Evolutionary conservation across 768 basidiomycete species (phyloP), one percentile per base, ranked within the genome.

Genomic region (Galerina marginata): DNA sequence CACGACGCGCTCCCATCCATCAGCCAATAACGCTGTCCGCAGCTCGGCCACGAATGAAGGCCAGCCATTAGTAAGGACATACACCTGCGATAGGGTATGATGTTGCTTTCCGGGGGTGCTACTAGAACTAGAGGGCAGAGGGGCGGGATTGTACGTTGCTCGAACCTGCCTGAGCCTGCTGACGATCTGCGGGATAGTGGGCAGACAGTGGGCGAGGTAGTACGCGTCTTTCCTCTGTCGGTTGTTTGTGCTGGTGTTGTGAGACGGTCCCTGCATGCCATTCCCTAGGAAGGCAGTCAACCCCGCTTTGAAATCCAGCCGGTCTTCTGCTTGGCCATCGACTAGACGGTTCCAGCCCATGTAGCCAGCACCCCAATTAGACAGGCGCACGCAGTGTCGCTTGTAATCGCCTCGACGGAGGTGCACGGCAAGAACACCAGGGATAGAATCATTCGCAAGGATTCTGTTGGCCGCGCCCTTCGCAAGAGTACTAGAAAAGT

Each of bases 351-450:
- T 84, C 38, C 86, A 73, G 10, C 85, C 85, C 74, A 83, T 82
- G 66, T 81, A 87, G 0, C 64, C 58, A 0, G 78, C 64, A 43
- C 70, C 67, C 82, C 82, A 83, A 4, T 69, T 59, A 1, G 79
- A 77, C 38, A 87, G 77, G 40, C 82, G 80, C 1, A 75, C 74
- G 61, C 86, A 87, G 63, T 87, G 86, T 1, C 81, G 74, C 33
- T 70, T 77, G 65, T 82, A 88, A 60, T 88, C 87, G 5, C 87
- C 87, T 1, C 85, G 75, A 6, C 86, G 80, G 43, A 82, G 75
- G 54, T 88, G 86, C 7, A 87, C 58, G 1, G 86, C 86, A 11
- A 88, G 67, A 12, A 86, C 74, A 2, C 81, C 82, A 2, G 71
- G 57, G 58, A 43, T 71, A 47, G 12, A 56, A 52, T 58, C 54